Percentiles rank a stretch among this genome's conserved stretches.
Evolutionary conservation across 257 asterid genomes (phyloP).

Genomic region (Vinca minor): DNA sequence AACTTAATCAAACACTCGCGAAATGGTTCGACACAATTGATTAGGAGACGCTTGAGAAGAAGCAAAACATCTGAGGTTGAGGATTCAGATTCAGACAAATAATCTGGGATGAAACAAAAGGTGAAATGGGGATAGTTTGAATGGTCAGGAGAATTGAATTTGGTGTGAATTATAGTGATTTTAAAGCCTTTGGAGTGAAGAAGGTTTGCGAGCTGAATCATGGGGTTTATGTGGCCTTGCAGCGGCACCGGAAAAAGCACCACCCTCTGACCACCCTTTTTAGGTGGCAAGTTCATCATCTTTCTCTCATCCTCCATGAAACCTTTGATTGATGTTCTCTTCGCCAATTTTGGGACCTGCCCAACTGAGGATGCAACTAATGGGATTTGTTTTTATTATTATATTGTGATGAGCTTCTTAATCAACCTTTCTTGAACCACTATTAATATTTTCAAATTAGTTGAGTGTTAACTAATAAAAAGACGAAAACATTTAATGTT

Average conservation of each 20-base stretch:
- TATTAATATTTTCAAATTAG: background rate
- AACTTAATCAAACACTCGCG: slow-evolving; percentile 11
- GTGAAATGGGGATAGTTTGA: slow-evolving; percentile 18
- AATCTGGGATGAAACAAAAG: slow-evolving; percentile 17
- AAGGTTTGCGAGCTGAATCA: slow-evolving; percentile 24
- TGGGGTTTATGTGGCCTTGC: slow-evolving; percentile 27
- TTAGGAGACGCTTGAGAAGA: slow-evolving; percentile 10
- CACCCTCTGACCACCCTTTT: slow-evolving; percentile 7
- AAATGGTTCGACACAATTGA: slow-evolving; percentile 12
- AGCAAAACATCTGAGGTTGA: slow-evolving; percentile 1
- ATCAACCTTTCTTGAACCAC: no score
- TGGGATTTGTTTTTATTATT: background rate
- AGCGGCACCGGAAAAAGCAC: slow-evolving; percentile 23
- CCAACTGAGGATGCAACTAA: background rate
- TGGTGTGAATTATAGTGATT: slow-evolving; percentile 17
- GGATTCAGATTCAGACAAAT: slow-evolving; percentile 11
- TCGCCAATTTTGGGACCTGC: no score
- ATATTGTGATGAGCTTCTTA: background rate
- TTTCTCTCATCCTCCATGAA: slow-evolving; percentile 9
- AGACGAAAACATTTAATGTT: background rate
- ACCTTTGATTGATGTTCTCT: no score
- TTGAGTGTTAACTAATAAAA: no score
- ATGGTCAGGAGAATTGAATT: slow-evolving; percentile 17
- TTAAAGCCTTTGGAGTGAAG: slow-evolving; percentile 16
- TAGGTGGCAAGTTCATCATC: background rate